Evolutionary conservation across 768 basidiomycete species (phyloP).

Genomic region (Lentinula aciculospora): DNA sequence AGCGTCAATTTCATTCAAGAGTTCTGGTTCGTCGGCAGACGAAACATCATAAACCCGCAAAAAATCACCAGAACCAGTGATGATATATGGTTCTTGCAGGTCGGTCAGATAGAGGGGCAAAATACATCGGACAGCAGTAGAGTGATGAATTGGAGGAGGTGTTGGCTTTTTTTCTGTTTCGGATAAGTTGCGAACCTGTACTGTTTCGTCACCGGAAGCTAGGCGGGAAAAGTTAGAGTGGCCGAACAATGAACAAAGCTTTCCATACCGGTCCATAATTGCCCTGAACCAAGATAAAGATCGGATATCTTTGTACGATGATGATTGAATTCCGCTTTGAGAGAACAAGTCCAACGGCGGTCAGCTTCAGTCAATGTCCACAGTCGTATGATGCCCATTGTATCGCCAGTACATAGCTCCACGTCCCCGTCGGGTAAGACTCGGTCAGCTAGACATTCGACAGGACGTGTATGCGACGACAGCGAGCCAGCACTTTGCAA

Average conservation of each 20-base stretch:
- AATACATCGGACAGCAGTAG: constrained; percentile 63
- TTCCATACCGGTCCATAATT: constrained; percentile 82
- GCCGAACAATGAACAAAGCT: background rate
- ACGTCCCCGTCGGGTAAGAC: constrained; percentile 37
- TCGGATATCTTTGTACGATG: constrained; percentile 87
- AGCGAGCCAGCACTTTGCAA: constrained; percentile 60
- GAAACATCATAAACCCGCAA: constrained; percentile 81
- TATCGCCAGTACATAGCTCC: constrained; percentile 80
- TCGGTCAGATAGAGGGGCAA: constrained; percentile 62
- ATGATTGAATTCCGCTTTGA: constrained; percentile 51
- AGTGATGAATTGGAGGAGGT: constrained; percentile 51
- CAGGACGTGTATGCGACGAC: constrained; percentile 82
- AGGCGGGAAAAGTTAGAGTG: background rate
- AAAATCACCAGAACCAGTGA: constrained; percentile 82
- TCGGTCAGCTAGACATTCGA: constrained; percentile 70
- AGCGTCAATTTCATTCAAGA: constrained; percentile 71
- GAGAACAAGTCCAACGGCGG: constrained; percentile 42
- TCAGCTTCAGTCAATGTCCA: constrained; percentile 62
- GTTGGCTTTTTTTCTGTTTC: constrained; percentile 24
- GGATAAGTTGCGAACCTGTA: constrained; percentile 46
- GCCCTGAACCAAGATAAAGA: constrained; percentile 54
- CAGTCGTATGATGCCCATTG: constrained; percentile 82
- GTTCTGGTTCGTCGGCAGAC: constrained; percentile 56
- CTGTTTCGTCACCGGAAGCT: constrained; percentile 91
- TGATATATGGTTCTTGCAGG: constrained; percentile 64